Percentiles rank a stretch among this genome's conserved stretches.
phyloP scores from a whole-genome alignment of 2,329 filamentous ascomycete genomes.

The Elsinoe fawcettii region DNA sequence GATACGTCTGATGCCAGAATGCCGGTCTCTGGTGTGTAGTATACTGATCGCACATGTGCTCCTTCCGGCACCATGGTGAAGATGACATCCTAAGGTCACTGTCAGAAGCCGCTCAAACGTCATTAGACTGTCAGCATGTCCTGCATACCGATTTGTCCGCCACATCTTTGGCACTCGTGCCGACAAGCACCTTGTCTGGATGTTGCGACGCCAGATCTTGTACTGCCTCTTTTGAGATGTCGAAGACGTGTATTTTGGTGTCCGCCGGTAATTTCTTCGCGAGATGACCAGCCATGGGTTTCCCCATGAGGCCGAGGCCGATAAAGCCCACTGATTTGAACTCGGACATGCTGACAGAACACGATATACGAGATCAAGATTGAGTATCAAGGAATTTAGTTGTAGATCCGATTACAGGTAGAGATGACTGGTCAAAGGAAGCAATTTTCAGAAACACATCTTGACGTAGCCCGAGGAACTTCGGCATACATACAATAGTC shows the following conservation, averaged over 20 bases:
- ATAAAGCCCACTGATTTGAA: slow-evolving; percentile 40
- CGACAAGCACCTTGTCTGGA: slow-evolving; percentile 33
- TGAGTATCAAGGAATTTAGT: too few relatives aligned
- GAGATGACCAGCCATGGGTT: slow-evolving; percentile 46
- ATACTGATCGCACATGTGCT: slow-evolving; percentile 44
- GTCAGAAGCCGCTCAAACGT: background rate
- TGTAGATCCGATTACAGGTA: slow-evolving; percentile 15
- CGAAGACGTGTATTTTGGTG: slow-evolving; percentile 42
- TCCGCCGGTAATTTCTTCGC: slow-evolving; percentile 38
- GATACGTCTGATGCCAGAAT: slow-evolving; percentile 36
- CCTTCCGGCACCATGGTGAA: slow-evolving; percentile 50
- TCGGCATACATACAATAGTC: background rate
- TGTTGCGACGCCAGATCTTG: slow-evolving; percentile 38
- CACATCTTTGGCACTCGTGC: slow-evolving; percentile 41
- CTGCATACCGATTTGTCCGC: slow-evolving; percentile 42
- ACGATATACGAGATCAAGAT: slow-evolving; percentile 16
- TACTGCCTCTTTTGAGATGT: slow-evolving; percentile 39
- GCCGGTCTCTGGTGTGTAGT: slow-evolving; percentile 39
- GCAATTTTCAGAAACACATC: background rate
- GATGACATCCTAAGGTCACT: slow-evolving; percentile 38
- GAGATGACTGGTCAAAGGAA: background rate
- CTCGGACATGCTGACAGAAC: background rate
- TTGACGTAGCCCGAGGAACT: background rate
- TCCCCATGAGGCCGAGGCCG: slow-evolving; percentile 50
- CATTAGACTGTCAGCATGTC: background rate